phyloP scores from a whole-genome alignment of 2,329 filamentous ascomycete genomes.

The Curvularia verruculosa region DNA sequence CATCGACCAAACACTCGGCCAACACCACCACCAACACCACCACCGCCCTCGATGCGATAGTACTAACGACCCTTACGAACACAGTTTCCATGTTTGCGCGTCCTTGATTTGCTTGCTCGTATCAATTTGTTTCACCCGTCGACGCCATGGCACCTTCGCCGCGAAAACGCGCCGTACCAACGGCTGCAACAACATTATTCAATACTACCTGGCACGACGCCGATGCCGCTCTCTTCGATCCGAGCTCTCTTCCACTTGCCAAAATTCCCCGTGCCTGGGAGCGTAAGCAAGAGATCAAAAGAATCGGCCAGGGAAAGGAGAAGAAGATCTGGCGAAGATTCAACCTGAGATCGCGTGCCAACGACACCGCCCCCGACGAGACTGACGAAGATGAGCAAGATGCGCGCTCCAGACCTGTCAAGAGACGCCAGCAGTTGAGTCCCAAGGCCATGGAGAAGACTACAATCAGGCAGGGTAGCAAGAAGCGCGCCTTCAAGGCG shows the following conservation, averaged over 20 bases:
- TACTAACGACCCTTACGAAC: slow-evolving; percentile 10
- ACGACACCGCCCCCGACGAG: slow-evolving; percentile 23
- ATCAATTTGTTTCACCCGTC: slow-evolving; percentile 1
- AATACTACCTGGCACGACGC: slow-evolving; percentile 50
- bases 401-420: slow-evolving; percentile 52
- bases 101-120: not conserved
- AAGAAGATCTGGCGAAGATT: slow-evolving; percentile 58
- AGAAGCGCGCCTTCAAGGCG: slow-evolving; percentile 41
- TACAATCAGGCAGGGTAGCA: slow-evolving; percentile 24
- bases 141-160: slow-evolving; percentile 40
- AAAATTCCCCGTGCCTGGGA: slow-evolving; percentile 58
- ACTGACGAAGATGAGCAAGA: slow-evolving; percentile 31
- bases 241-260: slow-evolving; percentile 49
- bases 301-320: slow-evolving; percentile 43
- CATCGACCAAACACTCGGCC: slow-evolving; percentile 14
- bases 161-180: slow-evolving; percentile 33
- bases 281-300: slow-evolving; percentile 52
- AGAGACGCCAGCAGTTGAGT: slow-evolving; percentile 52
- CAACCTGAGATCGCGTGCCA: slow-evolving; percentile 37
- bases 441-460: slow-evolving; percentile 40
- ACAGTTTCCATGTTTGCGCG: slow-evolving; percentile 13
- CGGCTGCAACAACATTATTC: slow-evolving; percentile 32
- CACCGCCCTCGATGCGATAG: slow-evolving; percentile 5
- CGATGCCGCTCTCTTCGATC: slow-evolving; percentile 51
- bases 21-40: slow-evolving; percentile 19